Evolutionary conservation across 352 stramenopile genomes (phyloP).

Genomic region (Phytophthora cactorum): DNA sequence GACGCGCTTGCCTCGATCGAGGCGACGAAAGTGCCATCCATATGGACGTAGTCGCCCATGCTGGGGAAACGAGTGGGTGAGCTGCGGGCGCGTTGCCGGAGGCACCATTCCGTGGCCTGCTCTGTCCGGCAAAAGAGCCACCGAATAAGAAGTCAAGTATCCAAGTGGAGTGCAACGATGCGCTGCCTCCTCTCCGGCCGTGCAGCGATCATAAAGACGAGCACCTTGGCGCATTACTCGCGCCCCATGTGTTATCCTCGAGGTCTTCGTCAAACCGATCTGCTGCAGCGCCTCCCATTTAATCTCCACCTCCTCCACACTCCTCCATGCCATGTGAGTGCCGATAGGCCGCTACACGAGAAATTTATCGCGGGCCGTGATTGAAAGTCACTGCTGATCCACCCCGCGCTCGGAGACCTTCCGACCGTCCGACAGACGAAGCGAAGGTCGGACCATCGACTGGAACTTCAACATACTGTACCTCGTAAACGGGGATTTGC

Average conservation of each 20-base stretch:
- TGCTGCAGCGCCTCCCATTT: neutral
- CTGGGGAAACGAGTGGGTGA: constrained; percentile 38
- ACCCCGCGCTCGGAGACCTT: neutral
- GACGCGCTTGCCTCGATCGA: neutral
- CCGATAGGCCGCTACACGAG: neutral
- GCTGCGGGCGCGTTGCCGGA: constrained; percentile 13
- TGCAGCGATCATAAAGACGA: constrained; percentile 36
- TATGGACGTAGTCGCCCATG: constrained; percentile 16
- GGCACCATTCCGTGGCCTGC: neutral
- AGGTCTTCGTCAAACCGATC: constrained; percentile 22
- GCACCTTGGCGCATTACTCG: constrained; percentile 28
- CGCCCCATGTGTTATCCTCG: constrained; percentile 30
- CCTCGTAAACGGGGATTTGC: constrained; percentile 16
- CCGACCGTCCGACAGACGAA: constrained; percentile 9
- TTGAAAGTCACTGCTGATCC: neutral
- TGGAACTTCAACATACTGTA: constrained; percentile 21
- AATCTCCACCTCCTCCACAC: neutral
- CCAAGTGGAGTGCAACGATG: constrained; percentile 16
- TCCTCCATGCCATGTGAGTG: neutral
- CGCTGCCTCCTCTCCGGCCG: constrained; percentile 7
- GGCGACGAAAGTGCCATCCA: constrained; percentile 17
- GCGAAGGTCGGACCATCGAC: constrained; percentile 29
- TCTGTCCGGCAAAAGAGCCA: constrained; percentile 17
- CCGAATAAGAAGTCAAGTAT: constrained; percentile 33
- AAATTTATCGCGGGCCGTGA: constrained; percentile 28